These are phyloP conservation scores for Suhomyces bolitotheri DNA, from an alignment of 1,139 yeast genomes.

Conservation along the genomic window DNA sequence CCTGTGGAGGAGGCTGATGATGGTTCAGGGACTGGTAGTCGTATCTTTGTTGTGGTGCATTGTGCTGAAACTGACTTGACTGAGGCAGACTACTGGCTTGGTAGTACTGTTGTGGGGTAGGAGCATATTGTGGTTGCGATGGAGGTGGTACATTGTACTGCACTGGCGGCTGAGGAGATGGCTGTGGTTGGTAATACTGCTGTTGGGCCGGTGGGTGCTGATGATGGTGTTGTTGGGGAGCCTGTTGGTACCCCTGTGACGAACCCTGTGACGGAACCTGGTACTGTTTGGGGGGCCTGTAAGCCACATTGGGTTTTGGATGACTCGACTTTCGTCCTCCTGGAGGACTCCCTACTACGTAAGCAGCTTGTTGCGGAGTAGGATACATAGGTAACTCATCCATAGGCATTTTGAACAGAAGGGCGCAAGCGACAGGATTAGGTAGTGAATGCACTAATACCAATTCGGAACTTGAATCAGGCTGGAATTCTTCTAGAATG, in stretches of 20 bases:
- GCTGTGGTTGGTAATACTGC: conserved; percentile 18
- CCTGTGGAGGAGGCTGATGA: conserved; percentile 14
- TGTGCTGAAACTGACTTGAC: conserved; percentile 11
- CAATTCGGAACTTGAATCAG: too few relatives aligned
- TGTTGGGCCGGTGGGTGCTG: conserved; percentile 12
- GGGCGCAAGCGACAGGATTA: too few relatives aligned
- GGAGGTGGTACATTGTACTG: conserved; percentile 9
- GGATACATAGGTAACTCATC: conserved; percentile 51
- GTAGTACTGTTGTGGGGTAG: conserved; percentile 20
- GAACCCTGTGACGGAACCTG: conserved; percentile 20
- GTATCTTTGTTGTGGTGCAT: conserved; percentile 13
- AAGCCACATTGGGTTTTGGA: conserved; percentile 16
- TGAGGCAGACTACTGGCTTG: conserved; percentile 12
- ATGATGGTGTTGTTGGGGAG: conserved; percentile 11
- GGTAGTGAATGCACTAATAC: too few relatives aligned
- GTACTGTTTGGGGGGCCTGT: conserved; percentile 21
- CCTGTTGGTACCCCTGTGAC: conserved; percentile 15
- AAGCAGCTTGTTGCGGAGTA: conserved; percentile 49
- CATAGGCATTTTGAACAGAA: conserved; percentile 22
- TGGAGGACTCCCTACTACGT: conserved; percentile 27
- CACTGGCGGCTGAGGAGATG: conserved; percentile 17
- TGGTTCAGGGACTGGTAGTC: conserved; percentile 13
- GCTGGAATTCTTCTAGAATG: too few relatives aligned
- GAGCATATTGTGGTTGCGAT: conserved; percentile 16
- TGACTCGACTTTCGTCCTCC: conserved; percentile 19